These are phyloP conservation scores for Solanum appendiculatum DNA, from an alignment of 257 asterid genomes.

Conservation along the genomic window DNA sequence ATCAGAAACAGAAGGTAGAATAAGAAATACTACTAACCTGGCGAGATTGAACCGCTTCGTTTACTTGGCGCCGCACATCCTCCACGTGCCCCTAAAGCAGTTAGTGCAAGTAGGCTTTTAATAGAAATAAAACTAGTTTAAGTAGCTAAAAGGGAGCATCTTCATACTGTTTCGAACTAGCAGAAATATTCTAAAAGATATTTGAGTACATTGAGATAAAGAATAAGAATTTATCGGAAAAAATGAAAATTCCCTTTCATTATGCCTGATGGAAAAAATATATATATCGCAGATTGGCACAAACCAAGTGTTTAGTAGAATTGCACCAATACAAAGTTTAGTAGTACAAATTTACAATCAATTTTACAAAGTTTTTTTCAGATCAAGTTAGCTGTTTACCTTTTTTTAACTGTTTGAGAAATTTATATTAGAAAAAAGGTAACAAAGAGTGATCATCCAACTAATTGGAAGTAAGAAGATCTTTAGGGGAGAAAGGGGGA, in stretches of 20 bases:
- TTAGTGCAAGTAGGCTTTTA: constrained; percentile 1
- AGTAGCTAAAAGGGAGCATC: not conserved
- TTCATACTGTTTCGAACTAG: not conserved
- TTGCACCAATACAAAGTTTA: not conserved
- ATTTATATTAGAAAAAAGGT: not conserved
- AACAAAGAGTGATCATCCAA: not conserved
- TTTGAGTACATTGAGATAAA: not conserved
- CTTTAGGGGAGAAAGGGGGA: not conserved
- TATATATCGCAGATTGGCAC: not conserved
- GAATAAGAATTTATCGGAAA: not conserved
- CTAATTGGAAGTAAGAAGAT: not conserved
- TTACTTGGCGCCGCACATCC: constrained; percentile 83
- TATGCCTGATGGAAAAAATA: not conserved
- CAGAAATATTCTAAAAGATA: not conserved
- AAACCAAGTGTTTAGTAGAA: not conserved
- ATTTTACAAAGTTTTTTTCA: not conserved
- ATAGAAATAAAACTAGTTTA: not conserved
- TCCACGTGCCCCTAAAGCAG: constrained; percentile 79
- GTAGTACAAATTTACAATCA: not conserved
- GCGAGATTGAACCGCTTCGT: constrained; percentile 90
- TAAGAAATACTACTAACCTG: constrained; percentile 49
- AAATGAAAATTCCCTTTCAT: not conserved
- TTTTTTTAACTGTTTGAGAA: not conserved
- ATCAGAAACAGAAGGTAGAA: not conserved
- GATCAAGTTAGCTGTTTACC: not conserved